Conservation (phyloP, 1,284 basidiomycete genomes). For the Microbotryum silenes-acaulis region DNA sequence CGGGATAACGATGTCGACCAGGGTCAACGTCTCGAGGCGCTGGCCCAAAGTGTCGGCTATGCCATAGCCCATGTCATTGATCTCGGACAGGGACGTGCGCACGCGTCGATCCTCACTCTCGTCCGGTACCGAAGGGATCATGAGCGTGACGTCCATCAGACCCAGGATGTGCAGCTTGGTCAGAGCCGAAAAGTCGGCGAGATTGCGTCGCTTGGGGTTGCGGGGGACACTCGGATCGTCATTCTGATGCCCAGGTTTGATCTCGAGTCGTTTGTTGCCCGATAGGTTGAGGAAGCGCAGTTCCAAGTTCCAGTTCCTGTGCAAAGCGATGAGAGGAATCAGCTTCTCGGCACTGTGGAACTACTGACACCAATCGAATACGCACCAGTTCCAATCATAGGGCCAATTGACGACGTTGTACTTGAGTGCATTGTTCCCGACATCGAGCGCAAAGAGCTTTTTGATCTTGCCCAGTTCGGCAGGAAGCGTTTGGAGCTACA, state of each 20-base stretch:
- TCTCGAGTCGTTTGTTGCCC: constrained; percentile 79
- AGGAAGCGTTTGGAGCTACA: constrained; percentile 71
- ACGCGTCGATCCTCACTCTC: constrained; percentile 86
- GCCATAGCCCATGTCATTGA: constrained; percentile 91
- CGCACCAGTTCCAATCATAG: constrained; percentile 98
- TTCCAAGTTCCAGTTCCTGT: constrained; percentile 93
- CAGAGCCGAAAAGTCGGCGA: constrained; percentile 82
- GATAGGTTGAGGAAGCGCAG: constrained; percentile 84
- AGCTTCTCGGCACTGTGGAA: constrained; percentile 4
- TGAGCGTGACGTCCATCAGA: constrained; percentile 94
- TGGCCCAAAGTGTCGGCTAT: constrained; percentile 90
- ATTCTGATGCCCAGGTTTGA: constrained; percentile 54
- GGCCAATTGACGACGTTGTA: constrained; percentile 99
- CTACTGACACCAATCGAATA: neutral
- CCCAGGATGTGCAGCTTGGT: constrained; percentile 78
- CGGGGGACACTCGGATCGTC: constrained; percentile 37
- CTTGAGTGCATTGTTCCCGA: constrained; percentile 87
- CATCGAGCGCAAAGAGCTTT: constrained; percentile 76
- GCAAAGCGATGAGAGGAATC: constrained; percentile 1
- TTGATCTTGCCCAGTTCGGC: constrained; percentile 79
- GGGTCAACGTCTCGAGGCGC: constrained; percentile 63
- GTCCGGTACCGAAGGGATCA: constrained; percentile 74
- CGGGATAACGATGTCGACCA: constrained; percentile 89
- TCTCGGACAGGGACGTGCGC: constrained; percentile 80
- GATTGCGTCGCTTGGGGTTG: constrained; percentile 43